Conservation (phyloP, 1,284 basidiomycete genomes). For the Crucibulum cyathiforme region DNA sequence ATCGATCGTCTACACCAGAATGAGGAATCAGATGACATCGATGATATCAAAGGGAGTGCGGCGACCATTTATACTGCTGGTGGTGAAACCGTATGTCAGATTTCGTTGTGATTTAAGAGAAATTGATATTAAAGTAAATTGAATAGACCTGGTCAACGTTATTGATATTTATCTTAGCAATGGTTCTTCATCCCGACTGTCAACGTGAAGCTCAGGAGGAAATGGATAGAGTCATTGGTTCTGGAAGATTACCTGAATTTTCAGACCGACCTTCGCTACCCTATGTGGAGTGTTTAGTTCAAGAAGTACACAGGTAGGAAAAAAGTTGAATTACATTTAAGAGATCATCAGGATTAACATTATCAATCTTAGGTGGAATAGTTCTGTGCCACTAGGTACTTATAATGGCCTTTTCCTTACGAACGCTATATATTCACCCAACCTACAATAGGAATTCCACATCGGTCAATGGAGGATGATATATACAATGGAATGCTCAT, state of each 20-base stretch:
- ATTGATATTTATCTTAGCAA: conserved; percentile 1
- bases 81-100: conserved; percentile 14
- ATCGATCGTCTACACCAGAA: conserved; percentile 7
- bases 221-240: conserved; percentile 24
- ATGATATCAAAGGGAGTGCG: conserved; percentile 13
- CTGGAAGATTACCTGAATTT: conserved; percentile 20
- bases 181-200: conserved; percentile 20
- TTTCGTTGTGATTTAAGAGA: background rate
- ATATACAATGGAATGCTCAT: conserved; percentile 27
- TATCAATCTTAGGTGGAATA: conserved; percentile 12
- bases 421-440: background rate
- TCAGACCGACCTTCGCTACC: conserved; percentile 17
- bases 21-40: background rate
- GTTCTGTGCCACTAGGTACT: conserved; percentile 8
- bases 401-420: background rate
- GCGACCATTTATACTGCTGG: conserved; percentile 17
- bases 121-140: background rate
- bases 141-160: conserved; percentile 1
- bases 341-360: background rate
- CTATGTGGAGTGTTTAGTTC: conserved; percentile 15
- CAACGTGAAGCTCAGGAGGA: conserved; percentile 28
- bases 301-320: conserved; percentile 9
- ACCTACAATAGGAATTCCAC: conserved; percentile 16
- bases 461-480: conserved; percentile 16
- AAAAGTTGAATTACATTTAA: background rate